Base-by-base conservation (phyloP, 306 rosid species). In the Gastrolobium villosum region DNA sequence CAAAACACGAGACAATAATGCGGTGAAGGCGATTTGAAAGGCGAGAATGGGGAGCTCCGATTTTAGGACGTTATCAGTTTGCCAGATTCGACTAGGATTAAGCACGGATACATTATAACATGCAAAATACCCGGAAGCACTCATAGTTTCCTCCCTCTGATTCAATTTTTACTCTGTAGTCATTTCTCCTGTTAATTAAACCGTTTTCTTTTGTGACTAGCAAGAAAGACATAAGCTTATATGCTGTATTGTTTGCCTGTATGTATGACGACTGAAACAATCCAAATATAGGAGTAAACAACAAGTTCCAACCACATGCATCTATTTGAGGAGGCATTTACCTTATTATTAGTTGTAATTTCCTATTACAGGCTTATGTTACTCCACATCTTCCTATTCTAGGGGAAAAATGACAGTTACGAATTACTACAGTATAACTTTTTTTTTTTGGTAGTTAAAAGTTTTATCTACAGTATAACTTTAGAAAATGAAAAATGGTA, bases 41-140 rank as follows among this genome's bases (percentile, higher is more conserved):
- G 79, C 83, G 2, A 83, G 46, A 31, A 35, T 0, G 14, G 85
- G 82, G 2, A 86, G 82, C 8, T 71, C 75, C 1, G 1, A 1
- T 34, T 7, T 7, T 3, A 63, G 0, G n/a, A 78, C 20, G 6
- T 30, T 28, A 6, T 31, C 35, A 7, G 65, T 48, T 83, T 80
- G 74, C 89, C 89, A 86, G 3, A 83, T 6, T 5, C 57, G 20
- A 79, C 5, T 76, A 15, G 48, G 36, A 71, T 9, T 26, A 14
- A 9, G 1, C 48, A 62, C 10, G 0, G 30, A 2, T 1, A n/a
- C 5, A 0, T 36, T 0, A 20, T 71, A 86, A 72, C 89, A 86
- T 73, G 55, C 28, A 2, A 40, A 2, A 34, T 10, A 0, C 3
- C 2, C 1, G n/a, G 14, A 9, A 28, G 41, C 43, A 2, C 11